Evolutionary conservation across 2,329 filamentous ascomycete genomes (phyloP), one percentile per base, ranked within the genome.

Genomic region (Aspergillus amoenus): DNA sequence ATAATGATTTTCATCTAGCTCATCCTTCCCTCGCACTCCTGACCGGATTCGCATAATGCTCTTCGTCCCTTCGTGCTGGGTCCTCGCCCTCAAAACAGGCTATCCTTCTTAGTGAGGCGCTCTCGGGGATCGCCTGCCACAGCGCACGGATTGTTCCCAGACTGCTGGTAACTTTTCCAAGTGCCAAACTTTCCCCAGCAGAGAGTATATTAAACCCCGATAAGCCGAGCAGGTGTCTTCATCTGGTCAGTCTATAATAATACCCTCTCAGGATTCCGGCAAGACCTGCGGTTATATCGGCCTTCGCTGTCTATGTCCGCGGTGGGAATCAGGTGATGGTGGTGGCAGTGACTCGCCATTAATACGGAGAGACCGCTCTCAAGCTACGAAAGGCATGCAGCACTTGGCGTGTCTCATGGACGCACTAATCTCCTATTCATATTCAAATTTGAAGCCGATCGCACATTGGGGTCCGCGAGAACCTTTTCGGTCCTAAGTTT

Each of bases 131-230:
- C 30, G 8, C 30, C 52, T 43, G 48, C 17, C 45, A 45, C n/a
- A 8, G 40, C 50, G 55, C 55, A 57, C 55, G 50, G 55, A 50
- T 57, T 53, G 44, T 57, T 50, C 12, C 50, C 50, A 41, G 40
- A 39, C n/a, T n/a, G 32, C 41, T 47, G 55, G 55, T 52, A 50
- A 27, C 34, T 21, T 21, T 22, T 24, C 13, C 24, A 12, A 15
- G 47, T 15, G 22, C 15, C 42, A 50, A 27, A 22, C n/a, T 21
- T 22, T 24, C 13, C 13, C 44, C 13, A 15, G 47, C 15, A 15
- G 27, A 27, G 5, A 45, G 34, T 30, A 48, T 37, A 34, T 40
- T 45, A 34, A 22, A 18, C 8, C 24, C 41, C 18, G n/a, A 3
- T 27, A 40, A 40, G 34, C 51, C 51, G 32, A 46, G 43, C 2